Evolutionary conservation across 1,139 yeast genomes (phyloP).

Genomic region (Nakaseomyces kungkrabaensis): DNA sequence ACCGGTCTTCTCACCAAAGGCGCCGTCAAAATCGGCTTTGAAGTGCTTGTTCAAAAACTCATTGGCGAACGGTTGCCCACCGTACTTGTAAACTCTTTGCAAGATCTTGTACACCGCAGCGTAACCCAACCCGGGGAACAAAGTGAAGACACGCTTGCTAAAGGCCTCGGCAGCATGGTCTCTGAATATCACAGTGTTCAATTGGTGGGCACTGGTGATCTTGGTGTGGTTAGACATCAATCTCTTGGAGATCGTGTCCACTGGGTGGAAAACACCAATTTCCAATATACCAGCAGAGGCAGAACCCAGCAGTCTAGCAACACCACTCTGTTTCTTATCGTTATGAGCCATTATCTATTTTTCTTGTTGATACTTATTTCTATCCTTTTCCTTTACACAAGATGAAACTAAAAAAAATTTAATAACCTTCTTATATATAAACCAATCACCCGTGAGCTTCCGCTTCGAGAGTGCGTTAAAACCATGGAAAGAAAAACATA

Average conservation of each 20-base stretch:
- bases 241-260: constrained; percentile 95
- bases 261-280: constrained; percentile 96
- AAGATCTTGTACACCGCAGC: constrained; percentile 95
- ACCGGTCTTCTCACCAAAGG: constrained; percentile 90
- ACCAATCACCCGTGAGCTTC: neutral
- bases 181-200: constrained; percentile 79
- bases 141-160: constrained; percentile 62
- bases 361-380: too few relatives aligned
- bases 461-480: too few relatives aligned
- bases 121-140: constrained; percentile 96
- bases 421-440: too few relatives aligned
- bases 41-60: constrained; percentile 77
- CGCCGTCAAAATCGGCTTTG: constrained; percentile 56
- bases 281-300: constrained; percentile 97
- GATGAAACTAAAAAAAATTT: too few relatives aligned
- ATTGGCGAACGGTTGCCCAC: constrained; percentile 98
- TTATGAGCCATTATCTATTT: constrained; percentile 13
- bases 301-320: constrained; percentile 89
- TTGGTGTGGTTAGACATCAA: constrained; percentile 89
- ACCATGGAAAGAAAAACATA: neutral
- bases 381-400: too few relatives aligned
- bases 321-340: constrained; percentile 81
- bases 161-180: constrained; percentile 67
- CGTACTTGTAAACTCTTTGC: constrained; percentile 96
- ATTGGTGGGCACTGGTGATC: constrained; percentile 50